Evolutionary conservation across 106 monocot genomes (phyloP).

Genomic region (Vanilla planifolia): DNA sequence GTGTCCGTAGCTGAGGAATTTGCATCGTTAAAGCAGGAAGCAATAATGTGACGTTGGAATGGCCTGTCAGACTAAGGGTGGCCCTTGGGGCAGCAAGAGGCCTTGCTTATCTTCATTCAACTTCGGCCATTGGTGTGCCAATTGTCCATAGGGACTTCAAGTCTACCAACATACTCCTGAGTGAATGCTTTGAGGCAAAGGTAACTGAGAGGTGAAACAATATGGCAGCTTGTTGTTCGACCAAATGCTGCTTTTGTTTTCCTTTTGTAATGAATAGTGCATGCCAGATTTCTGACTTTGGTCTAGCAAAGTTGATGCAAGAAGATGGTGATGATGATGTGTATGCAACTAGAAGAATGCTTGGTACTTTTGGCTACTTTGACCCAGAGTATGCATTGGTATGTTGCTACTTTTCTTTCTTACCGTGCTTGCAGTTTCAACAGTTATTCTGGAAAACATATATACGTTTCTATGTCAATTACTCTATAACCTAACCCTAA

Average conservation of each 20-base stretch:
- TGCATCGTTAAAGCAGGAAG: conserved; percentile 22
- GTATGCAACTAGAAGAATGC: conserved; percentile 47
- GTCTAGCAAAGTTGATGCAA: conserved; percentile 89
- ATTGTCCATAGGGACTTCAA: conserved; percentile 87
- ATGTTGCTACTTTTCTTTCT: conserved; percentile 12
- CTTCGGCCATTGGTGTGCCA: conserved; percentile 54
- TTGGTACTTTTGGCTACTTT: conserved; percentile 91
- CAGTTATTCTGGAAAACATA: too few relatives aligned
- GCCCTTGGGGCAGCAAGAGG: conserved; percentile 83
- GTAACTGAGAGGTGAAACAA: conserved; percentile 22
- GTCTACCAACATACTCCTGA: conserved; percentile 83
- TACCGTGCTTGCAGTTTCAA: too few relatives aligned
- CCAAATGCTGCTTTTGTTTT: too few relatives aligned
- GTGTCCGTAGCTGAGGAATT: background rate
- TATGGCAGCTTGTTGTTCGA: background rate
- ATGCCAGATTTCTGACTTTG: conserved; percentile 93
- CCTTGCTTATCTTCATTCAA: conserved; percentile 78
- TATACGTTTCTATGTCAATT: too few relatives aligned
- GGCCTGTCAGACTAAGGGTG: conserved; percentile 60
- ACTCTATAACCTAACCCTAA: too few relatives aligned
- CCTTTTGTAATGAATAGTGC: too few relatives aligned
- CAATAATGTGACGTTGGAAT: conserved; percentile 60
- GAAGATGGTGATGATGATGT: conserved; percentile 51
- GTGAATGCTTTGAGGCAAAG: conserved; percentile 64
- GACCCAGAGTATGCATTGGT: conserved; percentile 91